Base-by-base conservation (phyloP, 2,329 filamentous ascomycete genomes). In the Aspergillus transmontanensis region DNA sequence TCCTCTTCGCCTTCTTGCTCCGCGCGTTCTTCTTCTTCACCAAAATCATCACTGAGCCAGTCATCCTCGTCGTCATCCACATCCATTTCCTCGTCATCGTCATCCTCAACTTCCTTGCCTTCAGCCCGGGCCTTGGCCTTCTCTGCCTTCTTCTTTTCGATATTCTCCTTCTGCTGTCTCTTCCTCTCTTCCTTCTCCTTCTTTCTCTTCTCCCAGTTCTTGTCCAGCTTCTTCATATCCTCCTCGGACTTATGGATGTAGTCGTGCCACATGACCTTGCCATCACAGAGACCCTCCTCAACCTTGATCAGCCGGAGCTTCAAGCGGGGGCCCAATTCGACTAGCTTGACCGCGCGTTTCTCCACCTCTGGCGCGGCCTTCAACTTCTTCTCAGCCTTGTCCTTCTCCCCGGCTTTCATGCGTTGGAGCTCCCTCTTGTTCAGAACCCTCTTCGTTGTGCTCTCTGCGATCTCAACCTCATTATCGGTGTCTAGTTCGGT, bases 231-330 rank as follows among this genome's bases (percentile, higher is more conserved):
- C 74, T 89, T 86, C 61, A 93, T 81, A 77, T 99, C 94, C 21
- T 87, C 85, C 70, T 88, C 88, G 7, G 87, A 88, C 84, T 99
- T 99, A 75, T 90, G 87, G 59, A 98, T 89, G 75, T 93, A 96
- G 75, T 97, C 93, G 78, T 99, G 95, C 95, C 95, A 99, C 91
- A 99, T 92, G 61, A 97, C 86, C 76, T 93, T 95, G 57, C 95
- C 95, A 30, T 87, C 86, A 72, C 93, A 97, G 7, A 98, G 80
- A 1, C 94, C 95, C 71, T 99, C 95, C 75, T 99, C 95, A 5
- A 99, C 94, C 81, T 99, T 99, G 60, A 93, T 94, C 79, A 99
- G 83, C 36, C 94, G 88, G 46, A 99, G 81, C 64, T 87, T 90
- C 90, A 99, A 90, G 59, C 95, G 88, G 1, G 95, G 95, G 0